Percentiles rank a stretch among this genome's conserved stretches.
Conservation (phyloP, 371 early-diverging fungal genomes). For the Mortierella sp. region DNA sequence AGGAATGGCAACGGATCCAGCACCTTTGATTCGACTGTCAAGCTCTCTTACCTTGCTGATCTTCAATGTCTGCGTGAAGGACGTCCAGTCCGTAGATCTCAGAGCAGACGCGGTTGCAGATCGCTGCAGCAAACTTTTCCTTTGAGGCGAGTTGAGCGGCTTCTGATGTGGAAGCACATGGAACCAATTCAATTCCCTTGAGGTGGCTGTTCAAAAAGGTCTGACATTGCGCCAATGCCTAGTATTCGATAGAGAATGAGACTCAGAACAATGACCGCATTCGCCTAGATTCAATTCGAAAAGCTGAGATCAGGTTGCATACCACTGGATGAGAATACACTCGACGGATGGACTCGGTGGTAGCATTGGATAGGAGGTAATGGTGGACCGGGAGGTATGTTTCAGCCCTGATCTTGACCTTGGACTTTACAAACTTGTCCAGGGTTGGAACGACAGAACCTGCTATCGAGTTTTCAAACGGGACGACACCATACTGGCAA, state of each 20-base stretch:
- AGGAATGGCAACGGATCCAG: no score
- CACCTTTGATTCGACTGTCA: no score
- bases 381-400: constrained; percentile 81
- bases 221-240: constrained; percentile 90
- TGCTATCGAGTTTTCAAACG: constrained; percentile 94
- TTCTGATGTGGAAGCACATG: constrained; percentile 85
- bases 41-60: constrained; percentile 60
- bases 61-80: constrained; percentile 80
- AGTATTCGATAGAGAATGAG: not conserved
- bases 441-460: constrained; percentile 88
- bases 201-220: constrained; percentile 76
- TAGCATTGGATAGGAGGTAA: constrained; percentile 76
- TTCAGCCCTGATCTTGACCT: constrained; percentile 70
- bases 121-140: constrained; percentile 85
- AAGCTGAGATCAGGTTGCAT: constrained; percentile 15
- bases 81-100: constrained; percentile 84
- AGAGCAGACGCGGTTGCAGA: constrained; percentile 84
- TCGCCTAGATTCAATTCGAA: not conserved
- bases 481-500: constrained; percentile 90
- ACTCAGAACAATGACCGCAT: not conserved
- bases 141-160: constrained; percentile 89
- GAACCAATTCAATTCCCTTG: constrained; percentile 77
- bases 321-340: constrained; percentile 94
- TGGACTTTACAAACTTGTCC: constrained; percentile 76
- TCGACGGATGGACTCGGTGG: constrained; percentile 71